phyloP scores from a whole-genome alignment of 148 eudicot species.

The Rhododendron vialii region DNA sequence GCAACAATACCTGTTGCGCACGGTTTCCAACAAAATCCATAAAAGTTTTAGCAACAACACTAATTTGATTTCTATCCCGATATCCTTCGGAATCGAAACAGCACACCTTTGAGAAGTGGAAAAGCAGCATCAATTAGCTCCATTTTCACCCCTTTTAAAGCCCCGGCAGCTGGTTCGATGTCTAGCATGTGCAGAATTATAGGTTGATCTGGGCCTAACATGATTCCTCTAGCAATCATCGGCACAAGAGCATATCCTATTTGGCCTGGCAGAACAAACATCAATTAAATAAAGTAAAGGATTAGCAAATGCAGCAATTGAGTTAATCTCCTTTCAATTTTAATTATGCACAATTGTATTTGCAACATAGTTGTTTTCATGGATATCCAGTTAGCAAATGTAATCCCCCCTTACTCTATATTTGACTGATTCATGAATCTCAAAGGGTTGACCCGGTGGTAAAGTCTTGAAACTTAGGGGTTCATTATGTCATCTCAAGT shows the following conservation, averaged over 20 bases:
- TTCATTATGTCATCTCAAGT: neutral
- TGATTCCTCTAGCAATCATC: conserved; percentile 77
- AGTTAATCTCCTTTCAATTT: neutral
- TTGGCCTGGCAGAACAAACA: conserved; percentile 45
- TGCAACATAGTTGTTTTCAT: neutral
- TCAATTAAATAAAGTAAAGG: neutral
- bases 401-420: no score
- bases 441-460: neutral
- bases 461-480: neutral
- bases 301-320: neutral
- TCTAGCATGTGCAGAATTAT: conserved; percentile 74
- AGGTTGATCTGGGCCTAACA: conserved; percentile 76
- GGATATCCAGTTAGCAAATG: neutral
- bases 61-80: neutral
- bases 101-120: conserved; percentile 69
- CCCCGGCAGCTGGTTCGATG: conserved; percentile 48
- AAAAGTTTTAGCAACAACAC: neutral
- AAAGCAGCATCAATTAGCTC: conserved; percentile 70
- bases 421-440: no score
- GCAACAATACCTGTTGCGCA: conserved; percentile 52
- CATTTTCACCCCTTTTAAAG: conserved; percentile 73
- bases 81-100: neutral
- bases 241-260: conserved; percentile 83
- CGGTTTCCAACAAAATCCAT: neutral
- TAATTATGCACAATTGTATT: neutral